Evolutionary conservation across 2,329 filamentous ascomycete genomes (phyloP), one percentile per base, ranked within the genome.

Genomic region (Fusarium udum): DNA sequence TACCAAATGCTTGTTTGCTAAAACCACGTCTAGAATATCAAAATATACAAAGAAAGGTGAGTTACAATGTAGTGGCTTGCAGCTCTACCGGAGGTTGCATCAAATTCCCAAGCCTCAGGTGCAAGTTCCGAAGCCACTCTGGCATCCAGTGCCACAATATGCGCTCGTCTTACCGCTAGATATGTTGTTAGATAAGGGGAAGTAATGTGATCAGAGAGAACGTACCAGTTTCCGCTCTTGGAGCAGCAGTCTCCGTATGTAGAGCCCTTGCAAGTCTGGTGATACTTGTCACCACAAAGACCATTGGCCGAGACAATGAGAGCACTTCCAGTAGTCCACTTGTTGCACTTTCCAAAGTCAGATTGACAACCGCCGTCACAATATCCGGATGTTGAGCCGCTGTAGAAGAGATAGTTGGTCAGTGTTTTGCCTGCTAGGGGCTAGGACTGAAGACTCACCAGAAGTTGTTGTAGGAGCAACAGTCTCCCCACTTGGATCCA

Each of bases 401-500:
- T 67, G 16, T 37, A 34, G 16, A 10, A 15, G 20, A 48, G 9
- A 45, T 14, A 15, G 24, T 39, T 51, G 15, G 36, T 64, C 20
- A 59, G 43, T 53, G 10, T 12, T 5, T 24, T 31, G n/a, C 7
- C 7, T 18, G 8, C 9, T 11, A 20, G 24, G 31, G 14, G 9
- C 8, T 36, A 18, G 7, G 18, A 7, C 24, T 20, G 12, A 26
- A 34, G 40, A 78, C 80, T 64, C 67, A 82, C 80, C 80, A 83
- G 73, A 73, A 82, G 20, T 79, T 80, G 45, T 72, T 75, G 42
- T 73, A 77, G 4, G 83, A 84, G 57, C 83, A 85, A 72, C 83
- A 84, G 67, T 79, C 77, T 18, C 82, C 82, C 66, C 78, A 80
- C 14, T 42, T 61, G 2, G 80, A 82, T 20, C 76, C 79, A 31